Base-by-base conservation (phyloP, 2,329 filamentous ascomycete genomes). In the Rutstroemia sp. region DNA sequence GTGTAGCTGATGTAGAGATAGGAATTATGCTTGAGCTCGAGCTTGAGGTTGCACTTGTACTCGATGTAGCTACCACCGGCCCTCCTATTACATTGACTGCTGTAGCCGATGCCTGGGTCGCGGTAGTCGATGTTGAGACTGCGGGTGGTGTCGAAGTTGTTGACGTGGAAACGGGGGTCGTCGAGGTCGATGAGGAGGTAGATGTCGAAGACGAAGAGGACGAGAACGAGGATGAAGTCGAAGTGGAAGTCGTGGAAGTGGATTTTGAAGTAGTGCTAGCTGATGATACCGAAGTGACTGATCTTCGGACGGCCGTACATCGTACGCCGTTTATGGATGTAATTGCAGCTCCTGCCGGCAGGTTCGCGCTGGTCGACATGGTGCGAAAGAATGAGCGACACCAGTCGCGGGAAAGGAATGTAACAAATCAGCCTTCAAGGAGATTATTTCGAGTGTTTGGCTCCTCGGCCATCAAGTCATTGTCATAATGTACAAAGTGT, bases 221-320 rank as follows among this genome's bases (percentile, higher is more conserved):
- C 23, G 23, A 23, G 23, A 3, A 23, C 23, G 23, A 23, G 23
- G 23, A 14, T n/a, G 38, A 17, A 40, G 38, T 6, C 10, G 2
- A 14, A 40, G 14, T 16, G 14, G 38, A 17, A 40, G 47, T 19
- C 12, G 47, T 48, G 14, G 52, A 51, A 39, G 48, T 25, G 14
- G 44, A 47, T 46, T 42, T 38, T 56, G 44, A 12, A 34, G 58
- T 16, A 23, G 48, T 48, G 5, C 57, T 52, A 34, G 44, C 25
- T 36, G 62, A 49, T 17, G 57, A 19, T 36, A 38, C 30, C 23
- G 23, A 23, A 23, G 23, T 23, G 23, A 23, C 23, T 45, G 63
- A 54, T 63, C 67, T 76, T 48, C 78, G 78, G 61, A 81, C 71
- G 58, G 76, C 78, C 64, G 79, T 82, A 71, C 80, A 81, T 68